A percentile compares a stretch with the other conserved stretches of the same genome.
phyloP scores from a whole-genome alignment of 495 filamentous ascomycete species.

The Tuber borchii region DNA sequence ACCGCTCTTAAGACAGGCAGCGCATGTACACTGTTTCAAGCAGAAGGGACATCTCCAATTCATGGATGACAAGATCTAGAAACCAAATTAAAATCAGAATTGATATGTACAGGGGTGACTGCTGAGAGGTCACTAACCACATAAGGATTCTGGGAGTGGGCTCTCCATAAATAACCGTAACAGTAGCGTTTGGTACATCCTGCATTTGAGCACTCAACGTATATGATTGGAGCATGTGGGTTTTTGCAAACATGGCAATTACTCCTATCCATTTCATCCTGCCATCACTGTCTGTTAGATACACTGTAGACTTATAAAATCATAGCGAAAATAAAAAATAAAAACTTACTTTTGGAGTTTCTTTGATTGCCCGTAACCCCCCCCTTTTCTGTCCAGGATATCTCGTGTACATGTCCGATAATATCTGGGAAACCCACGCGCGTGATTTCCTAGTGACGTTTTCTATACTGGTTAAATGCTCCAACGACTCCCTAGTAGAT shows the following conservation, averaged over 20 bases:
- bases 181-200: constrained; percentile 68
- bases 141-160: constrained; percentile 74
- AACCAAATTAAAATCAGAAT: constrained; percentile 2
- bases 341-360: constrained; percentile 19
- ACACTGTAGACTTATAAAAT: constrained; percentile 8
- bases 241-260: constrained; percentile 76
- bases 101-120: not conserved
- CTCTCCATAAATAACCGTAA: constrained; percentile 80
- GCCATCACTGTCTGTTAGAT: constrained; percentile 42
- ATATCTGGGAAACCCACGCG: constrained; percentile 79
- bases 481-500: not conserved
- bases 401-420: constrained; percentile 43
- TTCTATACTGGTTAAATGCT: not conserved
- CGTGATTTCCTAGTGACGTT: constrained; percentile 57
- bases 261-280: constrained; percentile 51
- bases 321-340: not conserved
- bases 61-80: constrained; percentile 56
- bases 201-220: constrained; percentile 64
- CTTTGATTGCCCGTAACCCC: constrained; percentile 31
- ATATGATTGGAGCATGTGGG: constrained; percentile 64
- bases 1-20: constrained; percentile 59
- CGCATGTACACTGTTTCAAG: constrained; percentile 73
- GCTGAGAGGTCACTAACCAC: constrained; percentile 22
- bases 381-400: not conserved
- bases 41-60: constrained; percentile 87